Conservation (phyloP, 1,284 basidiomycete genomes). For the Ceratobasidium sp. region DNA sequence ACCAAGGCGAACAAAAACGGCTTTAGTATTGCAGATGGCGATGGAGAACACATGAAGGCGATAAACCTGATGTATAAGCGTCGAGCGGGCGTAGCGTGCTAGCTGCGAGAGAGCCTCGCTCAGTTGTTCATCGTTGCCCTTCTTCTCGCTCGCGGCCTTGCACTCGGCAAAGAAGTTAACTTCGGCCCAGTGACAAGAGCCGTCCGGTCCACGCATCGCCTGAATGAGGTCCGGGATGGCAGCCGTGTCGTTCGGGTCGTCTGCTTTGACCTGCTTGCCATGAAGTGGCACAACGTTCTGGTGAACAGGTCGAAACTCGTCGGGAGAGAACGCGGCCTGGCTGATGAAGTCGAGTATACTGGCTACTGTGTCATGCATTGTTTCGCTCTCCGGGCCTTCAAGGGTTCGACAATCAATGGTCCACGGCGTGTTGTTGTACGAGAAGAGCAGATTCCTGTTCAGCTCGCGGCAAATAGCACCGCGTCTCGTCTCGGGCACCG, state of each 20-base stretch:
- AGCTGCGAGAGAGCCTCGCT: slow-evolving; percentile 22
- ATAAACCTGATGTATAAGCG: slow-evolving; percentile 19
- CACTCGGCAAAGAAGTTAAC: slow-evolving; percentile 24
- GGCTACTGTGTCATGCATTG: neutral
- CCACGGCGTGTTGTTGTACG: neutral
- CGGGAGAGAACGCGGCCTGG: slow-evolving; percentile 3
- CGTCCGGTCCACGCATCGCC: neutral
- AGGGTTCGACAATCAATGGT: neutral
- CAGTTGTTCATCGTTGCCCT: neutral
- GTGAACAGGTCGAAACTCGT: slow-evolving; percentile 12
- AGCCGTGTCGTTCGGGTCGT: slow-evolving; percentile 18
- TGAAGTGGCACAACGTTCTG: neutral
- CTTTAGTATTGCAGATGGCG: neutral
- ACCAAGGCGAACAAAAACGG: slow-evolving; percentile 12
- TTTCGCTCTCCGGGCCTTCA: neutral
- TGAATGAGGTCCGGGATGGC: slow-evolving; percentile 24
- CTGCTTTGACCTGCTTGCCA: neutral
- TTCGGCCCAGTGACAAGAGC: slow-evolving; percentile 12
- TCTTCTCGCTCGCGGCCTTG: slow-evolving; percentile 1
- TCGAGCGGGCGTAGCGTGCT: slow-evolving; percentile 33
- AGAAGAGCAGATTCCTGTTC: neutral
- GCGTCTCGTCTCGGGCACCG: neutral
- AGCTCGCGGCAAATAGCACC: neutral
- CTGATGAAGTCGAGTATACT: slow-evolving; percentile 1
- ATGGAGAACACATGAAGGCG: slow-evolving; percentile 15